These are phyloP conservation scores for Xylariaceae sp. DNA, from an alignment of 2,329 filamentous ascomycete species.

Conservation along the genomic window DNA sequence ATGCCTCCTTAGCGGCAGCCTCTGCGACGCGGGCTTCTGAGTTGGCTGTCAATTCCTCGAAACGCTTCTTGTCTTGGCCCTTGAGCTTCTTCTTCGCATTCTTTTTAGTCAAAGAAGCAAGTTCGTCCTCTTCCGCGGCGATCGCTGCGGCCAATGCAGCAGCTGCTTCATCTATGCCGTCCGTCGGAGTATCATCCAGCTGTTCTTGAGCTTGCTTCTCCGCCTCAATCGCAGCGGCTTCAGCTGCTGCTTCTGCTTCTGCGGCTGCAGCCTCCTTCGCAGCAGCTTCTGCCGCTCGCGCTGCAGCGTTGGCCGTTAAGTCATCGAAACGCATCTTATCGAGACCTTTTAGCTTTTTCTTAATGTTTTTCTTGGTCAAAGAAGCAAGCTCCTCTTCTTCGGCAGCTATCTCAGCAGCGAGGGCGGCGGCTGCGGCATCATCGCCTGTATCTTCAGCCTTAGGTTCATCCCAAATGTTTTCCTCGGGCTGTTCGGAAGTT, in stretches of 20 bases:
- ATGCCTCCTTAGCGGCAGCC: slow-evolving; percentile 35
- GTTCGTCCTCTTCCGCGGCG: slow-evolving; percentile 39
- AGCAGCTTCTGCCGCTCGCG: slow-evolving; percentile 11
- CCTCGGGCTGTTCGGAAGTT: not conserved
- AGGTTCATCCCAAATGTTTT: slow-evolving; percentile 28
- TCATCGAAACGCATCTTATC: not conserved
- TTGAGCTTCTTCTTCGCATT: slow-evolving; percentile 28
- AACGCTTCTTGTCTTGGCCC: slow-evolving; percentile 29
- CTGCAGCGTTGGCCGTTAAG: slow-evolving; percentile 4
- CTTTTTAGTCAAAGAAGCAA: slow-evolving; percentile 28
- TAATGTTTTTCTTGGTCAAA: not conserved
- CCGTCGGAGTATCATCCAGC: too few relatives aligned
- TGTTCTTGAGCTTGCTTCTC: too few relatives aligned
- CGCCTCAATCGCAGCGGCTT: not conserved
- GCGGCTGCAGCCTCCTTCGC: not conserved
- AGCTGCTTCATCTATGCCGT: too few relatives aligned
- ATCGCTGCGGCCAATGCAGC: slow-evolving; percentile 32
- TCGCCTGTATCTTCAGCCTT: slow-evolving; percentile 22
- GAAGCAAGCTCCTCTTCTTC: not conserved
- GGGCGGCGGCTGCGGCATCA: not conserved
- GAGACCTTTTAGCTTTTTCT: not conserved
- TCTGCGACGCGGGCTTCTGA: slow-evolving; percentile 30
- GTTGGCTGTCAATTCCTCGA: slow-evolving; percentile 34
- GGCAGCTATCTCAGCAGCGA: not conserved
- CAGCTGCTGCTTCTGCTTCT: slow-evolving; percentile 18